A percentile compares a stretch with the other conserved stretches of the same genome.
These are phyloP conservation scores for Vicia faba DNA, from an alignment of 306 rosid genomes.

Conservation along the genomic window DNA sequence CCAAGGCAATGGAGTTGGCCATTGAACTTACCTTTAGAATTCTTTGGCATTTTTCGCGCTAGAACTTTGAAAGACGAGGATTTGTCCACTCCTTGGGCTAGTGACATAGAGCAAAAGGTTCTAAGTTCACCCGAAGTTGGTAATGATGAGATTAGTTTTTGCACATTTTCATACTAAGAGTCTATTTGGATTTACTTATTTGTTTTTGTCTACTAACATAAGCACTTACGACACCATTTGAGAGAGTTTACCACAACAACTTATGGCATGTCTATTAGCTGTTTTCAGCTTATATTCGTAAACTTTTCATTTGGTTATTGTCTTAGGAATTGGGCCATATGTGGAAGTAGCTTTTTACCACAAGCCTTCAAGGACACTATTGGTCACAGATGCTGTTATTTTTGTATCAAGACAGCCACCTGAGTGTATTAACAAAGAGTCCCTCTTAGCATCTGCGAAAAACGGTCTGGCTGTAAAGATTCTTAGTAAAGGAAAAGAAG, in stretches of 20 bases:
- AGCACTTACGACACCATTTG: not conserved
- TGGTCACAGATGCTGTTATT: slow-evolving; percentile 94
- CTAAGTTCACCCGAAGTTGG: slow-evolving; percentile 98
- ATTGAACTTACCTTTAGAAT: slow-evolving; percentile 82
- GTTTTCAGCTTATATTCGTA: not conserved
- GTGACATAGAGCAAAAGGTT: slow-evolving; percentile 84
- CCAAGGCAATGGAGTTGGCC: slow-evolving; percentile 99
- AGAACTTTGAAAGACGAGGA: slow-evolving; percentile 72
- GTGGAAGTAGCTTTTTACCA: slow-evolving; percentile 98
- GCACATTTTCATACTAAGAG: slow-evolving; percentile 3
- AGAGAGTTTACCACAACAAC: not conserved
- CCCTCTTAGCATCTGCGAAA: slow-evolving; percentile 84
- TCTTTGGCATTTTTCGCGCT: slow-evolving; percentile 84
- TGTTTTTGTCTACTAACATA: not conserved
- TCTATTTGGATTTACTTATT: not conserved
- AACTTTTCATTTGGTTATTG: slow-evolving; percentile 37
- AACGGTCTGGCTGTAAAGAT: slow-evolving; percentile 92
- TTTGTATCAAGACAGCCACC: slow-evolving; percentile 92
- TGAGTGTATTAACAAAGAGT: slow-evolving; percentile 83
- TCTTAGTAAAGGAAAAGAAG: slow-evolving; percentile 86
- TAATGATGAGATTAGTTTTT: slow-evolving; percentile 41
- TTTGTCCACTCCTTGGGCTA: slow-evolving; percentile 77
- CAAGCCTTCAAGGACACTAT: slow-evolving; percentile 76
- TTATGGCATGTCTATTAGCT: not conserved
- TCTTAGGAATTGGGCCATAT: slow-evolving; percentile 90